These are phyloP conservation scores for Cytauxzoon felis DNA, from an alignment of 169 alveolate species.

Conservation along the genomic window DNA sequence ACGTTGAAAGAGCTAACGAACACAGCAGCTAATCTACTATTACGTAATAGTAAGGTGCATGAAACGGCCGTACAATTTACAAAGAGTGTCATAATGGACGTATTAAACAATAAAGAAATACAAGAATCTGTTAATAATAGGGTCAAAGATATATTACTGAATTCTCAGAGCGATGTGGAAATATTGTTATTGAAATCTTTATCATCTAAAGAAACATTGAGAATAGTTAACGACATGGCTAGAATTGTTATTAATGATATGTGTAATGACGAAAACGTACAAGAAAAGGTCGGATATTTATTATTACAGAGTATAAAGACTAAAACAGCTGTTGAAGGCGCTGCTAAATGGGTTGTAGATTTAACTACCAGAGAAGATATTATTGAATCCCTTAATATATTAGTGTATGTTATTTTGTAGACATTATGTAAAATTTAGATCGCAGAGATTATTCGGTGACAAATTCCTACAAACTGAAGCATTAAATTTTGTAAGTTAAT, in stretches of 20 bases:
- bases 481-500: background rate
- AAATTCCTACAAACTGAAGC: background rate
- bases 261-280: conserved; percentile 28
- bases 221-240: background rate
- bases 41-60: background rate
- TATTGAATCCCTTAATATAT: background rate
- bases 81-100: background rate
- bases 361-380: conserved; percentile 21
- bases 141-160: background rate
- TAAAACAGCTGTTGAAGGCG: conserved; percentile 40
- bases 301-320: conserved; percentile 37
- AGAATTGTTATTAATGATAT: background rate
- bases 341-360: conserved; percentile 42
- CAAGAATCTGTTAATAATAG: background rate
- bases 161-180: background rate
- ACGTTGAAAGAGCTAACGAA: too few relatives aligned
- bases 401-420: background rate
- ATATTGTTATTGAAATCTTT: background rate
- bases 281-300: conserved; percentile 26
- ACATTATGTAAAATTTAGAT: background rate
- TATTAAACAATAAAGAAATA: background rate
- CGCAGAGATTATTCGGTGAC: background rate
- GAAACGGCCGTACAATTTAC: background rate
- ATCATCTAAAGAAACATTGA: background rate
- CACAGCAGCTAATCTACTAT: too few relatives aligned